Conservation (phyloP, 108 stramenopile genomes). For the Skeletonema menzelii region DNA sequence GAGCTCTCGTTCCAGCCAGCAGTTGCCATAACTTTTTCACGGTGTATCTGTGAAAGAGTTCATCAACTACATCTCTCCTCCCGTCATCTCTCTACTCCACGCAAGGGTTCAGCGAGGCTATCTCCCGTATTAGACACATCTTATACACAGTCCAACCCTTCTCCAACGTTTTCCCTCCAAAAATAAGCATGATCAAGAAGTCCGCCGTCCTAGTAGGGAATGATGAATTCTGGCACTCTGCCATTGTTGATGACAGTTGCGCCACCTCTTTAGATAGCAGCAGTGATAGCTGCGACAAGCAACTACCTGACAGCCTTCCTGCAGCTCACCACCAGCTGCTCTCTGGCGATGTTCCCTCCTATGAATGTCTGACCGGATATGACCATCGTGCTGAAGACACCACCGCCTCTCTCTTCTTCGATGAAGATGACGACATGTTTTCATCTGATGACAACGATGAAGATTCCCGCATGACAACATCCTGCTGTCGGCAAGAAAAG, state of each 20-base stretch:
- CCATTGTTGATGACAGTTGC: background rate
- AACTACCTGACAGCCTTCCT: background rate
- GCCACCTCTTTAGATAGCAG: background rate
- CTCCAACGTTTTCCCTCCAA: background rate
- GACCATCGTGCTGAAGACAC: constrained; percentile 4
- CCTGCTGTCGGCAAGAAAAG: constrained; percentile 11
- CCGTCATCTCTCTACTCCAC: background rate
- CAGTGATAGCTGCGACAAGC: background rate
- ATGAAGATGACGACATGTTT: background rate
- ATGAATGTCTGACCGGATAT: constrained; percentile 3
- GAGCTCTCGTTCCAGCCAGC: background rate
- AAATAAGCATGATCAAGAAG: background rate
- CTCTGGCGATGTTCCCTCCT: background rate
- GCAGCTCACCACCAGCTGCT: constrained; percentile 2
- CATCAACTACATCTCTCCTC: background rate
- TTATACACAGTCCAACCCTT: background rate
- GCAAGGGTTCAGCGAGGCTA: background rate
- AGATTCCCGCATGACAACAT: background rate
- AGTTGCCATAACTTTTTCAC: background rate
- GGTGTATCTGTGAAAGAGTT: background rate
- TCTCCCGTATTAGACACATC: background rate
- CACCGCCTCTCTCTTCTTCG: too few relatives aligned
- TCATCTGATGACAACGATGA: background rate
- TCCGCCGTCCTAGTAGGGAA: constrained; percentile 2
- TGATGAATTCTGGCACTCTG: constrained; percentile 19